Evolutionary conservation across 306 rosid species (phyloP).

Genomic region (Rubus parviflorus): DNA sequence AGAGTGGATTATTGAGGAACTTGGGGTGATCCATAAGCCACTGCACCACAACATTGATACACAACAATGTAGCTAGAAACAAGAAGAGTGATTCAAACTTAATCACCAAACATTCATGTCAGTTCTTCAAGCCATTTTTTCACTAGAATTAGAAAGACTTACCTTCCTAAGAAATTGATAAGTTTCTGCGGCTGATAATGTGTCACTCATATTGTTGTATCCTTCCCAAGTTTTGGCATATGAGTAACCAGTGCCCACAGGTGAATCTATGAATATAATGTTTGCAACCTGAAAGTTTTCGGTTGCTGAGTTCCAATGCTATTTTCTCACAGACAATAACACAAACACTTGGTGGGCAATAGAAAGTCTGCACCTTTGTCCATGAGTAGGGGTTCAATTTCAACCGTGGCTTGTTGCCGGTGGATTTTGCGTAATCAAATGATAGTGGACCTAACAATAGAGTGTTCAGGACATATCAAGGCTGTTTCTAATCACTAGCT

Average conservation of each 20-base stretch:
- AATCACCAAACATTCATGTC: neutral
- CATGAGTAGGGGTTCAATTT: conserved; percentile 28
- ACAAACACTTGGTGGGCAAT: neutral
- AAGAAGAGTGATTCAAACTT: neutral
- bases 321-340: neutral
- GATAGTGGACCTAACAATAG: conserved; percentile 16
- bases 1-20: conserved; percentile 28
- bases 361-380: conserved; percentile 14
- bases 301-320: neutral
- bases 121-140: neutral
- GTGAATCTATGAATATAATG: conserved; percentile 29
- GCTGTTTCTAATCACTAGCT: neutral
- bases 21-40: conserved; percentile 17
- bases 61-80: neutral
- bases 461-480: neutral
- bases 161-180: conserved; percentile 17
- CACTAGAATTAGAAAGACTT: neutral
- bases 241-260: conserved; percentile 32
- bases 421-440: conserved; percentile 6
- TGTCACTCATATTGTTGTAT: conserved; percentile 8
- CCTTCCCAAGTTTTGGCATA: conserved; percentile 22
- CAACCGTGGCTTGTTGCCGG: conserved; percentile 13
- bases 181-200: conserved; percentile 3
- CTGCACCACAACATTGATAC: conserved; percentile 11
- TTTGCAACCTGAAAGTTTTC: conserved; percentile 21